phyloP scores from a whole-genome alignment of 768 basidiomycete genomes.

The Russula sp. region DNA sequence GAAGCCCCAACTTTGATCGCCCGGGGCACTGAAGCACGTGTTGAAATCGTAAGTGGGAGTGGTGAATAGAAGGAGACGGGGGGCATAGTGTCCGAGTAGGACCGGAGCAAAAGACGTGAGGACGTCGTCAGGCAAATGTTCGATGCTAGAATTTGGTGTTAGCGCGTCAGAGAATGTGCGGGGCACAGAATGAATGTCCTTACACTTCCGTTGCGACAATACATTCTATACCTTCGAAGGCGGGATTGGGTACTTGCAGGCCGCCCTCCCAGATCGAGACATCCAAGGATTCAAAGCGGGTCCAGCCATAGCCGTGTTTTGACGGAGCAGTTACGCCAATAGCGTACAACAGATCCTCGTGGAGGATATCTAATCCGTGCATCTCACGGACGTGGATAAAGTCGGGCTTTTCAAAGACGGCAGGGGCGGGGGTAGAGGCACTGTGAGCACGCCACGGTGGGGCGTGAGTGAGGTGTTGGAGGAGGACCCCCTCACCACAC shows the following conservation, averaged over 20 bases:
- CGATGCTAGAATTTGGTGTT: slow-evolving; percentile 48
- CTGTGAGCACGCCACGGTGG: slow-evolving; percentile 55
- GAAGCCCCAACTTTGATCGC: slow-evolving; percentile 40
- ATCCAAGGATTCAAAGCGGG: slow-evolving; percentile 64
- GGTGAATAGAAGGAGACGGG: slow-evolving; percentile 66
- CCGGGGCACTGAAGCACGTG: slow-evolving; percentile 59
- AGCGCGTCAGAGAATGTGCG: neutral
- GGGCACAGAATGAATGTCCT: slow-evolving; percentile 26
- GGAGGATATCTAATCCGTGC: slow-evolving; percentile 63
- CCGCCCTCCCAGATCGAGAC: slow-evolving; percentile 72
- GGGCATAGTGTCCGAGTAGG: slow-evolving; percentile 74
- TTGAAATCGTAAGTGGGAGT: slow-evolving; percentile 87
- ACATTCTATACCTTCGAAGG: slow-evolving; percentile 59
- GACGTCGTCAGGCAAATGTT: slow-evolving; percentile 60
- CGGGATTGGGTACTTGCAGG: slow-evolving; percentile 58
- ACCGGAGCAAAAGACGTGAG: slow-evolving; percentile 61
- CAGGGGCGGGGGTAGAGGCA: slow-evolving; percentile 28
- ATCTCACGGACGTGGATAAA: slow-evolving; percentile 53
- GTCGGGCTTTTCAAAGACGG: slow-evolving; percentile 27
- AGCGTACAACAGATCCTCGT: slow-evolving; percentile 50
- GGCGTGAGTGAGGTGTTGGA: slow-evolving; percentile 64
- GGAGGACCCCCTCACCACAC: slow-evolving; percentile 76
- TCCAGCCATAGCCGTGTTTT: slow-evolving; percentile 18
- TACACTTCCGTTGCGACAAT: slow-evolving; percentile 82
- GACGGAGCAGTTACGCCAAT: slow-evolving; percentile 43